Percentiles rank a stretch among this genome's conserved stretches.
These are phyloP conservation scores for Thelephora terrestris DNA, from an alignment of 1,284 basidiomycete genomes.

Conservation along the genomic window DNA sequence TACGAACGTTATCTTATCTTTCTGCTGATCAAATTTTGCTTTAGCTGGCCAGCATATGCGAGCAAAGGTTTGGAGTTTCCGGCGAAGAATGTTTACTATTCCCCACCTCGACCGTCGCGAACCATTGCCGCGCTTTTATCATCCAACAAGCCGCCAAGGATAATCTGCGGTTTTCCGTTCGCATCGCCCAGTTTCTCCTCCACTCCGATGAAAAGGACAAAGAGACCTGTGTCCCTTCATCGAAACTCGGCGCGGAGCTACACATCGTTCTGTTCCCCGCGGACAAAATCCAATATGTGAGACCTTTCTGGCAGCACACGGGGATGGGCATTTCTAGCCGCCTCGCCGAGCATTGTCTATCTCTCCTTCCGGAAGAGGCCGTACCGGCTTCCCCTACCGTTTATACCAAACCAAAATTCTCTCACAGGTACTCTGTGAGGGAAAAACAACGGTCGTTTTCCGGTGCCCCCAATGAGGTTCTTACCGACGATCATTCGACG, in stretches of 20 bases:
- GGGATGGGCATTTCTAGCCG: constrained; percentile 88
- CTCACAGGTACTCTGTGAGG: constrained; percentile 51
- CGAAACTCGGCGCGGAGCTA: constrained; percentile 30
- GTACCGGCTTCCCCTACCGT: constrained; percentile 18
- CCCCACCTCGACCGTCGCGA: constrained; percentile 63
- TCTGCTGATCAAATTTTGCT: constrained; percentile 1
- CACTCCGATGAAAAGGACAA: constrained; percentile 24
- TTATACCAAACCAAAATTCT: constrained; percentile 29
- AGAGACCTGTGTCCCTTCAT: constrained; percentile 20
- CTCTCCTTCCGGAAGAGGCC: constrained; percentile 41
- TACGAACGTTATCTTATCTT: not conserved
- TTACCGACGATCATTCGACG: constrained; percentile 40
- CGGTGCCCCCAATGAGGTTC: constrained; percentile 20
- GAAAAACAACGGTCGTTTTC: constrained; percentile 17
- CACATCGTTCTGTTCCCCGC: constrained; percentile 77
- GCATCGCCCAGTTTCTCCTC: constrained; percentile 59
- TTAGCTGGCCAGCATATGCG: constrained; percentile 71
- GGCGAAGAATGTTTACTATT: constrained; percentile 74
- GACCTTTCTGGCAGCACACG: constrained; percentile 95
- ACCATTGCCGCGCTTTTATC: constrained; percentile 71
- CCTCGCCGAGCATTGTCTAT: constrained; percentile 75
- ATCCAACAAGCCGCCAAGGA: constrained; percentile 36
- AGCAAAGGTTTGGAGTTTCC: constrained; percentile 63
- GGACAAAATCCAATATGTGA: constrained; percentile 61
- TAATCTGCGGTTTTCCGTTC: constrained; percentile 37